A percentile compares a stretch with the other conserved stretches of the same genome.
phyloP scores from a whole-genome alignment of 2,329 filamentous ascomycete genomes.

The Xylaria sp. region DNA sequence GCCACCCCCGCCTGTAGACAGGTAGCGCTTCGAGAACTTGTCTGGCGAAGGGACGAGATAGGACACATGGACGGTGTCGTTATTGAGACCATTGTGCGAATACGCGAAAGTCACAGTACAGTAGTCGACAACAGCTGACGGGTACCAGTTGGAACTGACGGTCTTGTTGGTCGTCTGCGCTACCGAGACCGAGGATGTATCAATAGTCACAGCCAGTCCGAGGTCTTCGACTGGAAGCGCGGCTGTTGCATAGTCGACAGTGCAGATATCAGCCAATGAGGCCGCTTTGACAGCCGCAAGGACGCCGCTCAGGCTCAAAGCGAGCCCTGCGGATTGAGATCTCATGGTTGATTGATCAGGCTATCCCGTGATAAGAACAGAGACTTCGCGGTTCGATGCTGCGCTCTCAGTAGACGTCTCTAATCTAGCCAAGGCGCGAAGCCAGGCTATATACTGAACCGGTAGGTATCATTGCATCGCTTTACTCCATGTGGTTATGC shows the following conservation, averaged over 20 bases:
- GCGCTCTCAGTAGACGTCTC: not conserved
- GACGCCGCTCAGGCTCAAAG: conserved; percentile 16
- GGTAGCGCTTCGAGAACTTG: conserved; percentile 42
- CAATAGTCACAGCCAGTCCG: conserved; percentile 45
- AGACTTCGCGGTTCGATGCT: conserved; percentile 4
- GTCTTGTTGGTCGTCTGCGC: conserved; percentile 49
- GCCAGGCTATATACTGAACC: conserved; percentile 13
- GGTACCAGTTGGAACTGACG: conserved; percentile 46
- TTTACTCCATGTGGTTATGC: conserved; percentile 6
- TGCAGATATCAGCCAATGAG: conserved; percentile 34
- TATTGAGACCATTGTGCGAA: conserved; percentile 39
- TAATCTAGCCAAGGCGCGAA: conserved; percentile 6
- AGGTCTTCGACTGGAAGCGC: conserved; percentile 41
- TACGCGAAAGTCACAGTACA: conserved; percentile 45
- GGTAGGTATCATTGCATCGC: conserved; percentile 8
- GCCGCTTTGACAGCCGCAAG: conserved; percentile 12
- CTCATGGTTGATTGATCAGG: conserved; percentile 22
- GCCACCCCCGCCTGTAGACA: conserved; percentile 51
- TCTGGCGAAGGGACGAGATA: conserved; percentile 41
- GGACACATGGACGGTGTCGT: conserved; percentile 41
- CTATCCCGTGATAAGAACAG: not conserved
- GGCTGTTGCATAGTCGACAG: conserved; percentile 35
- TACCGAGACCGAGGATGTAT: conserved; percentile 45
- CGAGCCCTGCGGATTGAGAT: conserved; percentile 7
- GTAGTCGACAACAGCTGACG: conserved; percentile 38